These are phyloP conservation scores for Anthracocystis panici-leucophaei DNA, from an alignment of 1,284 basidiomycete genomes.

Conservation along the genomic window DNA sequence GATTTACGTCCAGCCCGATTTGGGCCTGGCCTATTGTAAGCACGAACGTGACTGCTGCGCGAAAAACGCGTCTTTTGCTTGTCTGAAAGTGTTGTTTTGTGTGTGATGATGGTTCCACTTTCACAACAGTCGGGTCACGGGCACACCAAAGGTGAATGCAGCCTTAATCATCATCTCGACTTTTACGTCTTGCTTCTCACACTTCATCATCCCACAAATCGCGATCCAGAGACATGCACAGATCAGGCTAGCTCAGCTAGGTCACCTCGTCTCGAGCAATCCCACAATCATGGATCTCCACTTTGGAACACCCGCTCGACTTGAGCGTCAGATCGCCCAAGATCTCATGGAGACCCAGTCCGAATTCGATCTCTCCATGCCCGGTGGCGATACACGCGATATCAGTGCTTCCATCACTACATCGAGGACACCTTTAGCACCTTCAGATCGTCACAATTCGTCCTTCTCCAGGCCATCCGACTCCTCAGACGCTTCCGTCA, in stretches of 20 bases:
- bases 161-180: background rate
- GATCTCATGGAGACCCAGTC: constrained; percentile 49
- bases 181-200: background rate
- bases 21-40: too few species aligned
- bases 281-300: constrained; percentile 42
- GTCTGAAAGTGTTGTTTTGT: constrained; percentile 7
- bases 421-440: constrained; percentile 28
- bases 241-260: background rate
- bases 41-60: constrained; percentile 36
- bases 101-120: background rate
- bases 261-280: background rate
- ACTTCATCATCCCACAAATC: background rate
- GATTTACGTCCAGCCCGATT: constrained; percentile 9
- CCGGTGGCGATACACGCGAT: constrained; percentile 38
- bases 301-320: constrained; percentile 51
- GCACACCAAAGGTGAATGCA: background rate
- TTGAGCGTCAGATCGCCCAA: constrained; percentile 55
- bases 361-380: constrained; percentile 52
- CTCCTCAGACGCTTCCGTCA: constrained; percentile 30
- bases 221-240: background rate
- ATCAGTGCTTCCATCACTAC: constrained; percentile 41
- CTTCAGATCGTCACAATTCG: constrained; percentile 41
- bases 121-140: background rate
- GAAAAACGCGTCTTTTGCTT: constrained; percentile 24
- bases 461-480: constrained; percentile 50